Evolutionary conservation across 495 filamentous ascomycete species (phyloP).

Genomic region (Annulohypoxylon bovei): DNA sequence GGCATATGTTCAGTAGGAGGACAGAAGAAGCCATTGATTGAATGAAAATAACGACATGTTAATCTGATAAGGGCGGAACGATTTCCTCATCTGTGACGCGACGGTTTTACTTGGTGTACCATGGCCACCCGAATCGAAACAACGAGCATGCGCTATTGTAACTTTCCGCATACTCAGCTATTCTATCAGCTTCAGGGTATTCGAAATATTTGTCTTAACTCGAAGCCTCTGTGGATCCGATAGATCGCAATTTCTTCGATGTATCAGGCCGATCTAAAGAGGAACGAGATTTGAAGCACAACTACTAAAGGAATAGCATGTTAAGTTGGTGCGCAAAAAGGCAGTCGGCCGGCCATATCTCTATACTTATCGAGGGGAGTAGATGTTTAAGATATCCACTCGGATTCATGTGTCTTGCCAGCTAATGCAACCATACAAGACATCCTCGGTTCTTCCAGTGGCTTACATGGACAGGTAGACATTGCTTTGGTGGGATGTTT

Average conservation of each 20-base stretch:
- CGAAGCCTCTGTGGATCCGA: background rate
- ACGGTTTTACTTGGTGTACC: background rate
- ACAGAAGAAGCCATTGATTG: slow-evolving; percentile 87
- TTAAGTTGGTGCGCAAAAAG: background rate
- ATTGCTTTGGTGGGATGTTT: background rate
- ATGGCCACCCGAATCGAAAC: background rate
- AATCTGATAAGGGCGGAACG: background rate
- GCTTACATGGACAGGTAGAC: background rate
- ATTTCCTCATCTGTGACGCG: background rate
- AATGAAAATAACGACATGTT: slow-evolving; percentile 62
- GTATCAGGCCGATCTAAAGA: background rate
- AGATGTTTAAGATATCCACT: background rate
- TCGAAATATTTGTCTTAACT: background rate
- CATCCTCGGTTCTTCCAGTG: background rate
- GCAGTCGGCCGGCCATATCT: background rate
- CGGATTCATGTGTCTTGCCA: background rate
- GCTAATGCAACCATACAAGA: background rate
- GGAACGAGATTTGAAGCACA: background rate
- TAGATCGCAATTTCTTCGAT: background rate
- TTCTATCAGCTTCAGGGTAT: background rate
- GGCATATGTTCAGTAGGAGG: slow-evolving; percentile 88
- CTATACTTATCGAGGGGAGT: background rate
- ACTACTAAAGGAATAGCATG: background rate
- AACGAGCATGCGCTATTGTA: background rate
- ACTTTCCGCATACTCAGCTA: background rate